Base-by-base conservation (phyloP, 176 grass and related monocot species). In the Eleusine coracana region DNA sequence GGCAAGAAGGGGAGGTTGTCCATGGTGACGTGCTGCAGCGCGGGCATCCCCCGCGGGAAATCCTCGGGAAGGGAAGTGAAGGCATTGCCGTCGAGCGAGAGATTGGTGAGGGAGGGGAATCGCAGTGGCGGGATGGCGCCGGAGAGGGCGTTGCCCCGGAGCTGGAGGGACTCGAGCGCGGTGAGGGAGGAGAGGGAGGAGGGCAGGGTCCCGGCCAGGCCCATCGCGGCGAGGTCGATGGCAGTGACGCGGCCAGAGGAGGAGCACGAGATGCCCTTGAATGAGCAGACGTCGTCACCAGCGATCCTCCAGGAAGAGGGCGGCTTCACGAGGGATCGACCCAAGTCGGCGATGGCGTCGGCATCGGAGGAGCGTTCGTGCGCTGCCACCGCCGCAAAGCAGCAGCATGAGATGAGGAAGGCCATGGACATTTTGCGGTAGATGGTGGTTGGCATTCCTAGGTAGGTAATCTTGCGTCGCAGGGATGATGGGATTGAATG, bases 41-140 rank as follows among this genome's bases (percentile, higher is more conserved):
- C 12, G 1, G 70, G 70, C 45, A 28, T 50, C 23, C 3, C 44
- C 6, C 1, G 44, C n/a, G 25, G 44, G 44, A 72, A 50, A 3
- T 28, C 27, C 2, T 0, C 7, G 6, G 70, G 45, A 6, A 73
- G 45, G 25, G 70, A 73, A 0, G 70, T 73, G 44, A 73, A 50
- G 45, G 44, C 25, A n/a, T 72, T 72, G 70, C 70, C 70, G 1
- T 72, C 70, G 44, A 72, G 70, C 5, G 70, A 72, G 70, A 72
- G 70, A 10, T 5, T 23, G 39, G 68, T 11, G 40, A 70, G 68
- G 40, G 7, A 2, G 5, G 40, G 40, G 20, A 21, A 8, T 3
- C 40, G 68, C 16, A 71, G 69, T 12, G 69, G n/a, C n/a, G 69
- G 69, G 12, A 71, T 42, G 42, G 69, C 69, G 21, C 69, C 23